Evolutionary conservation across 2,329 filamentous ascomycete species (phyloP), one percentile per base, ranked within the genome.

Genomic region (Aspergillus uvarum): DNA sequence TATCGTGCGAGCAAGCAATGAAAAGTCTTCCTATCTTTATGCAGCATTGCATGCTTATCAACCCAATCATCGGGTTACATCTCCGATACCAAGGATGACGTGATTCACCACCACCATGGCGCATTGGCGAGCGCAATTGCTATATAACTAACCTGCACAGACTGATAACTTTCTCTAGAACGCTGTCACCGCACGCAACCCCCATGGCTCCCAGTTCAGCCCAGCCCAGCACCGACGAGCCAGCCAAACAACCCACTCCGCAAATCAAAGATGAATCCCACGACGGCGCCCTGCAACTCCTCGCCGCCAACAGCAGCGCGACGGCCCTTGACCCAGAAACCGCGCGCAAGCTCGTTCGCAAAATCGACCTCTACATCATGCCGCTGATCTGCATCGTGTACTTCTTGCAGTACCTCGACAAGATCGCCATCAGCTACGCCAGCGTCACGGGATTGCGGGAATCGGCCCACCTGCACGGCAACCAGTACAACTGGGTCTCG

Each of bases 401-500:
- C 52, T 67, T 72, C 47, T 58, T 73, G 6, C 68, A 71, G 31
- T 74, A 72, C 21, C 63, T 72, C 19, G 71, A 72, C 47, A 69
- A 69, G 26, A 63, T 63, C 32, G 63, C 65, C 12, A 58, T 71
- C 49, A 64, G 62, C 26, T 72, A 72, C 31, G 68, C 67, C 35
- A 67, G 67, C 24, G 64, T 74, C 19, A 73, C 68, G 2, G 71
- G 70, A 1, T 49, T 74, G 21, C 64, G 65, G 4, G 56, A 64
- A 51, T 73, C 75, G 1, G 68, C 71, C 0, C 68, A 77, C 3
- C 71, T 81, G 0, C 67, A 70, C 4, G 80, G 75, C 4, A 78
- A 75, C 38, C 70, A 77, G 54, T 81, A 80, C 63, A 79, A 77
- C 48, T 81, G 80, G 75, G 72, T 78, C 1, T 74, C 71, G 14